These are phyloP conservation scores for Orychophragmus violaceus DNA, from an alignment of 345 rosid species.

Conservation along the genomic window DNA sequence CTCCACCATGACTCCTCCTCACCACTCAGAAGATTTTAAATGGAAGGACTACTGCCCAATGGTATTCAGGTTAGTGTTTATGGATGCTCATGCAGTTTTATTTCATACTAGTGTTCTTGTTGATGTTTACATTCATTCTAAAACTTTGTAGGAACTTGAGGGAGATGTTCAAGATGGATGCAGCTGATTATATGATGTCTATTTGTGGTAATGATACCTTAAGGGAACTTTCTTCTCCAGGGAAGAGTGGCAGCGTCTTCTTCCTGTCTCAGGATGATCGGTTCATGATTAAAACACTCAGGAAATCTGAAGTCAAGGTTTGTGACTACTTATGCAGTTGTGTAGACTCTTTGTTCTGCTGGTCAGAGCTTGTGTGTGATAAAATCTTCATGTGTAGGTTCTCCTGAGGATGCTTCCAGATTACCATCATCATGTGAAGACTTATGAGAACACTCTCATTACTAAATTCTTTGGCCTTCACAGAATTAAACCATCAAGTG, in stretches of 20 bases:
- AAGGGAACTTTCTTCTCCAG: constrained; percentile 97
- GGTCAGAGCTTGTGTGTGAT: constrained; percentile 1
- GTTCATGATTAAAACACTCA: constrained; percentile 97
- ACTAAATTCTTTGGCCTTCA: constrained; percentile 99
- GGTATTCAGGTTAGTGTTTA: constrained; percentile 76
- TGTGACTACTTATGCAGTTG: constrained; percentile 22
- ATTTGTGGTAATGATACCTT: constrained; percentile 98
- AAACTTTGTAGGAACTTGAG: constrained; percentile 68
- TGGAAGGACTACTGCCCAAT: constrained; percentile 99
- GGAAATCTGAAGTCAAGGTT: constrained; percentile 97
- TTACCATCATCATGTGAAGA: constrained; percentile 85
- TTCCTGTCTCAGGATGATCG: constrained; percentile 95
- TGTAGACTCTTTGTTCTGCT: background rate
- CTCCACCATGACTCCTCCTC: constrained; percentile 86
- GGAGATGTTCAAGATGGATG: constrained; percentile 98
- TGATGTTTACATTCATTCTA: constrained; percentile 3
- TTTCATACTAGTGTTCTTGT: no score
- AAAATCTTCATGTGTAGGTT: constrained; percentile 77
- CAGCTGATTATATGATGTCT: constrained; percentile 99
- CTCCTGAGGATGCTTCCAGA: constrained; percentile 95
- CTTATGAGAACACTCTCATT: constrained; percentile 87
- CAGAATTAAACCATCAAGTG: constrained; percentile 96
- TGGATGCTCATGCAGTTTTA: background rate
- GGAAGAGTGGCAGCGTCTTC: constrained; percentile 95
- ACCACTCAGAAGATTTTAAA: constrained; percentile 85